Conservation (phyloP, 495 filamentous ascomycete species). For the Friedmanniomyces simplex region DNA sequence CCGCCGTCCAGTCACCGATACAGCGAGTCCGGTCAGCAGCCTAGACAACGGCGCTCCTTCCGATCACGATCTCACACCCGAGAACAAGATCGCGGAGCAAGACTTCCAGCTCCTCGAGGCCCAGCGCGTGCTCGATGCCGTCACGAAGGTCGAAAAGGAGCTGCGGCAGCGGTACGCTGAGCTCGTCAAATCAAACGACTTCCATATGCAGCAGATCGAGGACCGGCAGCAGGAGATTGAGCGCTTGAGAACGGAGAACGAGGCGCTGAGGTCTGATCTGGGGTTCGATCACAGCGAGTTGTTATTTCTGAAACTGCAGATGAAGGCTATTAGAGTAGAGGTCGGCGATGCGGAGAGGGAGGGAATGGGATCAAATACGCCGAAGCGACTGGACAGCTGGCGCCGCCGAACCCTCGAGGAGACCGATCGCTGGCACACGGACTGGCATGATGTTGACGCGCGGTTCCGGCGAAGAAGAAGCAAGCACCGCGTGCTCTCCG, state of each 20-base stretch:
- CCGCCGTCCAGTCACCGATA: background rate
- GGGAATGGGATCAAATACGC: background rate
- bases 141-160: constrained; percentile 5
- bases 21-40: background rate
- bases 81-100: constrained; percentile 9
- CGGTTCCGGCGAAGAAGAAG: constrained; percentile 1
- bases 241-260: constrained; percentile 18
- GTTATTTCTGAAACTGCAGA: constrained; percentile 24
- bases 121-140: constrained; percentile 14
- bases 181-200: constrained; percentile 12
- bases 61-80: constrained; percentile 3
- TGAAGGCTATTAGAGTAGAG: constrained; percentile 21
- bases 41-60: background rate
- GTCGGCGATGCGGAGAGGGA: background rate
- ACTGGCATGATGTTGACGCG: constrained; percentile 14
- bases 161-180: constrained; percentile 24
- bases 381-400: background rate
- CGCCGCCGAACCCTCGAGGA: constrained; percentile 1
- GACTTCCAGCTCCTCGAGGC: constrained; percentile 12
- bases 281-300: constrained; percentile 24
- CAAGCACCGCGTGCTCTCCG: background rate
- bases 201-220: constrained; percentile 9
- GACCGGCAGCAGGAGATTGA: constrained; percentile 4
- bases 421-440: constrained; percentile 12
- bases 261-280: constrained; percentile 16